phyloP scores from a whole-genome alignment of 2,329 filamentous ascomycete genomes.

The Paraphoma sp. region DNA sequence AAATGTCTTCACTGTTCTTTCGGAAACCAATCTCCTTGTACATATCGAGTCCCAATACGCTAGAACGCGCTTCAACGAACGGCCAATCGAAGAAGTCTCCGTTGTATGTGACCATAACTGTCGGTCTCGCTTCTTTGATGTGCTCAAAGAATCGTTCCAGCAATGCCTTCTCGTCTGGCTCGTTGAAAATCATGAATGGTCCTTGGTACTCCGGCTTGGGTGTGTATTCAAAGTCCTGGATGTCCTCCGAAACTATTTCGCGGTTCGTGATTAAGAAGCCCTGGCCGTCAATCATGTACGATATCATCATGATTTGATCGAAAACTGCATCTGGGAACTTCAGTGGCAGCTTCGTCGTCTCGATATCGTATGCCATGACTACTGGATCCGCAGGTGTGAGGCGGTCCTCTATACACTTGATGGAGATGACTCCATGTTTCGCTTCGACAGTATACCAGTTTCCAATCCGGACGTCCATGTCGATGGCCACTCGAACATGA shows the following conservation, averaged over 20 bases:
- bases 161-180: slow-evolving; percentile 86
- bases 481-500: slow-evolving; percentile 98
- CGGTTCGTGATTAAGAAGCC: slow-evolving; percentile 98
- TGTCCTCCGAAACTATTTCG: slow-evolving; percentile 97
- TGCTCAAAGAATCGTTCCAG: slow-evolving; percentile 94
- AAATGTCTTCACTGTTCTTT: slow-evolving; percentile 95
- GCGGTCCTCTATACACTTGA: slow-evolving; percentile 85
- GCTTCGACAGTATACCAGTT: slow-evolving; percentile 97
- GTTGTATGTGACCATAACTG: slow-evolving; percentile 99
- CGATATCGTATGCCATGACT: slow-evolving; percentile 99
- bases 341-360: slow-evolving; percentile 92
- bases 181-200: slow-evolving; percentile 97
- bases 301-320: slow-evolving; percentile 99
- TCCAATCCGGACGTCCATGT: slow-evolving; percentile 93
- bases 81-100: slow-evolving; percentile 99
- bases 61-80: slow-evolving; percentile 92
- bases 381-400: slow-evolving; percentile 92
- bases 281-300: slow-evolving; percentile 99
- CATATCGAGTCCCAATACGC: slow-evolving; percentile 97
- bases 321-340: slow-evolving; percentile 96
- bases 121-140: slow-evolving; percentile 92
- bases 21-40: slow-evolving; percentile 97
- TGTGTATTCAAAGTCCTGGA: slow-evolving; percentile 97
- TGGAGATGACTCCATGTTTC: slow-evolving; percentile 85
- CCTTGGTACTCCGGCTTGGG: slow-evolving; percentile 96